Evolutionary conservation across 805 yeast genomes (phyloP).

Genomic region (Saturnispora halmiae): DNA sequence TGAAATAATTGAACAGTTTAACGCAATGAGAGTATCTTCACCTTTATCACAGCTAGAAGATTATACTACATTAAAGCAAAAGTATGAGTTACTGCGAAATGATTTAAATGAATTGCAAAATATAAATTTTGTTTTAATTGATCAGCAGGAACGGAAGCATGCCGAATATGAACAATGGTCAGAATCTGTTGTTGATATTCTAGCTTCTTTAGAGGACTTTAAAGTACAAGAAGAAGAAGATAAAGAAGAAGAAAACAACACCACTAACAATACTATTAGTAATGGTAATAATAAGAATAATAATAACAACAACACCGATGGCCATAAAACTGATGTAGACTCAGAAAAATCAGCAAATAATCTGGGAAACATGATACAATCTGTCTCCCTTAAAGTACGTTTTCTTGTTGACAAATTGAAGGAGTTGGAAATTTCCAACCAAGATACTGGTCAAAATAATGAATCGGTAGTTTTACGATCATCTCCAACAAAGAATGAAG

Average conservation of each 20-base stretch:
- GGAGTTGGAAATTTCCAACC: neutral
- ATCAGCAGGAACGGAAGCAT: conserved; percentile 30
- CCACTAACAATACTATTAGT: no score
- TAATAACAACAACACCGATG: no score
- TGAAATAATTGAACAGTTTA: conserved; percentile 5
- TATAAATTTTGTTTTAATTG: conserved; percentile 10
- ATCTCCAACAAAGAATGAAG: neutral
- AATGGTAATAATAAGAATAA: no score
- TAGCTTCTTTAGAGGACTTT: conserved; percentile 25
- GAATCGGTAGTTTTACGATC: neutral
- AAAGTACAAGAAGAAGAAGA: no score
- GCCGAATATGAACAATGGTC: conserved; percentile 37
- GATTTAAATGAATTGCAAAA: conserved; percentile 12
- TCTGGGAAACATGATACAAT: neutral
- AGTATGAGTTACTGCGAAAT: neutral
- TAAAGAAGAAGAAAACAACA: no score
- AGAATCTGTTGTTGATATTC: conserved; percentile 22
- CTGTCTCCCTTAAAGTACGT: conserved; percentile 1
- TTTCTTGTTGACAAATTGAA: neutral
- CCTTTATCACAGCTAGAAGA: no score
- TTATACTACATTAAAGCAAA: conserved; percentile 4
- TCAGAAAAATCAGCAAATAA: conserved; percentile 6
- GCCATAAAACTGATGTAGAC: conserved; percentile 4
- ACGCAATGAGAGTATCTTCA: no score
- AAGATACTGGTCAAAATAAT: neutral